Base-by-base conservation (phyloP, 345 rosid species). In the Kernera saxatilis region DNA sequence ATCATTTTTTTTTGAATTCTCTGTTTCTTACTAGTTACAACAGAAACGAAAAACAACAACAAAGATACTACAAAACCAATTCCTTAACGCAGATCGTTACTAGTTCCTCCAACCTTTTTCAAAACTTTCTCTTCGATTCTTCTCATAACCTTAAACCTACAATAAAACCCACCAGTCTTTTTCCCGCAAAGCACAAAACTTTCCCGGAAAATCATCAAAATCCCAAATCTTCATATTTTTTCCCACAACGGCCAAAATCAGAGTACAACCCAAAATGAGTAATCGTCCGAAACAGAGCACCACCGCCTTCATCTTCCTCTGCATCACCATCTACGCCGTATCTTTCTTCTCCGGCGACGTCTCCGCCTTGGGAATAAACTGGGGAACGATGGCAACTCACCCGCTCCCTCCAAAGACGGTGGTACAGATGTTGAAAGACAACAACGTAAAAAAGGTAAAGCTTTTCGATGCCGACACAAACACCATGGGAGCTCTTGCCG, bases 371-470 rank as follows among this genome's bases (percentile, higher is more conserved):
- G 98, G 98, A 53, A 89, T 93, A 60, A 93, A 93, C 54, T 90
- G 98, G 93, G 98, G 98, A 9, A 90, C 96, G 2, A 82, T 80
- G 87, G 86, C 97, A 25, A 70, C 85, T 1, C 94, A 88, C 60
- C 71, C 67, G 66, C 73, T 93, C 49, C 87, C 90, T n/a, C 86
- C 96, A 6, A 69, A 76, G 27, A 84, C 85, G 1, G 91, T 93
- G 19, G 93, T 90, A 30, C 85, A 87, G 70, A 80, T 91, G 91
- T 22, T 93, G 43, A 80, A 82, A 65, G 91, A 87, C 77, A 93
- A 93, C 82, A 93, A 90, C 61, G 87, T 93, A 4, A 56, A 76
- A 51, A 93, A 89, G 59, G 94, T 89, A 25, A 93, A 93, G 83
- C 90, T 93, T 62, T 93, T 93, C 74, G 97, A 91, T 64, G 86